Evolutionary conservation across 164 flowering plant genomes (phyloP).

Genomic region (Amborella trichopoda): DNA sequence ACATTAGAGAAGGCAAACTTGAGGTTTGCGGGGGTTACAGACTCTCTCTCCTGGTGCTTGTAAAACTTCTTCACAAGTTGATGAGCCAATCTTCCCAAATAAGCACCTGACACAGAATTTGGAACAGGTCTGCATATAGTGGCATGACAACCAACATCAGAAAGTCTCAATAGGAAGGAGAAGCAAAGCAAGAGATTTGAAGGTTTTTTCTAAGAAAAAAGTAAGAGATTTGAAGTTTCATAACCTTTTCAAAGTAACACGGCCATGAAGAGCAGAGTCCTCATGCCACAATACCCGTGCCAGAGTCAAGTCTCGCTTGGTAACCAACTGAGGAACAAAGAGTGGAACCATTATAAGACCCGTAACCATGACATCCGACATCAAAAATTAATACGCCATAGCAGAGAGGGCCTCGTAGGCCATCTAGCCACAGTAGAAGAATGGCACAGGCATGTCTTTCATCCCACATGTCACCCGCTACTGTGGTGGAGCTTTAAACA

Average conservation of each 20-base stretch:
- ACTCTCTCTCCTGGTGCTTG: too few relatives aligned
- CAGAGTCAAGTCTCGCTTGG: conserved; percentile 12
- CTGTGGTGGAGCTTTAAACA: too few relatives aligned
- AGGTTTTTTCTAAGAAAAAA: background rate
- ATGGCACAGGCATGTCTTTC: too few relatives aligned
- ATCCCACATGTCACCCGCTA: too few relatives aligned
- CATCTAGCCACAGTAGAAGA: too few relatives aligned
- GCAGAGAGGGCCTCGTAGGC: too few relatives aligned
- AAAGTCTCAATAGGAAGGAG: background rate
- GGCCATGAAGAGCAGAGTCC: conserved; percentile 11
- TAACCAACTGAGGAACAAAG: conserved; percentile 12
- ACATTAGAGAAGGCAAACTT: too few relatives aligned
- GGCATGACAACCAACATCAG: background rate
- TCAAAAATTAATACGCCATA: too few relatives aligned
- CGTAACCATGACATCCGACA: too few relatives aligned
- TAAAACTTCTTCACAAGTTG: conserved; percentile 12
- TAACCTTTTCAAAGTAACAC: conserved; percentile 18
- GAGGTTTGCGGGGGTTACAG: too few relatives aligned
- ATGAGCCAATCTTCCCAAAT: conserved; percentile 18
- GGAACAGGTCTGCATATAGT: conserved; percentile 14
- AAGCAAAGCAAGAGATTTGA: background rate
- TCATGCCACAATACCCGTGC: conserved; percentile 20
- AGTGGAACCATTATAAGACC: too few relatives aligned
- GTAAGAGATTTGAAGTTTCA: background rate
- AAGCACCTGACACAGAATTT: conserved; percentile 18